Conservation (phyloP, 495 filamentous ascomycete species). For the Podospora pseudocomata region DNA sequence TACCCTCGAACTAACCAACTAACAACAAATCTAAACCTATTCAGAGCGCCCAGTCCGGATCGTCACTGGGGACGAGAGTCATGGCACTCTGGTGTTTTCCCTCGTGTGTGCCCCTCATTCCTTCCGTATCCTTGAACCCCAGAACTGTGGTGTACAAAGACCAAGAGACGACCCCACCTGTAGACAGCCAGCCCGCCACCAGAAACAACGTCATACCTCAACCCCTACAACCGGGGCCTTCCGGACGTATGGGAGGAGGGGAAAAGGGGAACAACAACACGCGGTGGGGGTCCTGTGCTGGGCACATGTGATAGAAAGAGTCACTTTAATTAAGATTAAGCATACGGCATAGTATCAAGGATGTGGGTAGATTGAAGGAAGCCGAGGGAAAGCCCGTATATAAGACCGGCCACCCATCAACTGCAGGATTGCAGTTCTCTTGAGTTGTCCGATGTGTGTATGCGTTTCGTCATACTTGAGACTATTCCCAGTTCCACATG, state of each 20-base stretch:
- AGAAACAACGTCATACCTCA: neutral
- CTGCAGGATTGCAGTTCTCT: no score
- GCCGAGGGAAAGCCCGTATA: no score
- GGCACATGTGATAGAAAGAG: neutral
- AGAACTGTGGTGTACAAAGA: neutral
- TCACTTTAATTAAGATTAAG: no score
- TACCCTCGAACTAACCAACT: neutral
- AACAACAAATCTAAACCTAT: neutral
- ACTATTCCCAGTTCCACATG: no score
- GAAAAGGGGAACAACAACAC: neutral
- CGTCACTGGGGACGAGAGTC: neutral
- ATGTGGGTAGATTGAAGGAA: no score
- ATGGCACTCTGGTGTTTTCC: neutral
- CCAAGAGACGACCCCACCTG: neutral
- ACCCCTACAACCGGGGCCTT: neutral
- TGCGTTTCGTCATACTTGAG: no score
- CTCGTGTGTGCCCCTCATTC: neutral
- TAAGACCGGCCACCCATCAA: no score
- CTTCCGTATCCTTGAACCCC: no score
- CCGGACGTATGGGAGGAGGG: neutral
- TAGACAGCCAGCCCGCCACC: neutral
- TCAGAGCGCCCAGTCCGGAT: neutral
- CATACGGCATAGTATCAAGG: no score
- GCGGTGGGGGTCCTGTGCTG: neutral
- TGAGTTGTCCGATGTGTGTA: no score